Evolutionary conservation across 1,284 basidiomycete species (phyloP).

Genomic region (Rhodotorula sp.): DNA sequence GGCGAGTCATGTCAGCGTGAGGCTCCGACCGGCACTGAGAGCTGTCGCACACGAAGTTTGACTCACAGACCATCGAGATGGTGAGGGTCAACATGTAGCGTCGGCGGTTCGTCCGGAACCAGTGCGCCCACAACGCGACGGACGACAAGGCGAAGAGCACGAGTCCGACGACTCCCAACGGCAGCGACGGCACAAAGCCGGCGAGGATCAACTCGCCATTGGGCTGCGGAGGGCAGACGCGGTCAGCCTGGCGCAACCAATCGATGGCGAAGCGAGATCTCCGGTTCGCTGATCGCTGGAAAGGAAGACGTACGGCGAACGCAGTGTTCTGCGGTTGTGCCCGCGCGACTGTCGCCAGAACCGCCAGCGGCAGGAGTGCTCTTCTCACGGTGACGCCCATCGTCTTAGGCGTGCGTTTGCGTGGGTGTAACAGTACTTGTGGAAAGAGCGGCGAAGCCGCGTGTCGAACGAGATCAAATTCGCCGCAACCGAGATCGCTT

Average conservation of each 20-base stretch:
- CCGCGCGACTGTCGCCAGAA: background rate
- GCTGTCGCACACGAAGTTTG: background rate
- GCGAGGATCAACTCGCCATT: slow-evolving; percentile 22
- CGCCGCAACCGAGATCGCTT: background rate
- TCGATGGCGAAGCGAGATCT: background rate
- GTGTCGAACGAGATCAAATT: background rate
- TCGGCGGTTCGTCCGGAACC: slow-evolving; percentile 16
- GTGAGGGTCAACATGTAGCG: slow-evolving; percentile 34
- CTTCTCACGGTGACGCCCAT: too few relatives aligned
- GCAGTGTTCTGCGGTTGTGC: slow-evolving; percentile 1
- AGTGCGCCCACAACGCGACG: slow-evolving; percentile 25
- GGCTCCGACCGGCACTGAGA: background rate
- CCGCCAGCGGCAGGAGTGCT: background rate
- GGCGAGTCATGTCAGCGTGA: background rate
- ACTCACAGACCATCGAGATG: slow-evolving; percentile 33
- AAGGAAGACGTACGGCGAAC: background rate
- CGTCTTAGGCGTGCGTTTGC: too few relatives aligned
- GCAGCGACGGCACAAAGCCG: slow-evolving; percentile 25
- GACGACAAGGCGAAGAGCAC: slow-evolving; percentile 19
- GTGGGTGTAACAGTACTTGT: background rate
- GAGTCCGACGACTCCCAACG: slow-evolving; percentile 18
- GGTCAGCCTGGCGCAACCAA: background rate
- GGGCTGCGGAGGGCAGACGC: background rate
- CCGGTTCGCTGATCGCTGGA: background rate
- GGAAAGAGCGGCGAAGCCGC: background rate